Evolutionary conservation across 352 stramenopile genomes (phyloP).

Genomic region (Poterioochromonas sp.): DNA sequence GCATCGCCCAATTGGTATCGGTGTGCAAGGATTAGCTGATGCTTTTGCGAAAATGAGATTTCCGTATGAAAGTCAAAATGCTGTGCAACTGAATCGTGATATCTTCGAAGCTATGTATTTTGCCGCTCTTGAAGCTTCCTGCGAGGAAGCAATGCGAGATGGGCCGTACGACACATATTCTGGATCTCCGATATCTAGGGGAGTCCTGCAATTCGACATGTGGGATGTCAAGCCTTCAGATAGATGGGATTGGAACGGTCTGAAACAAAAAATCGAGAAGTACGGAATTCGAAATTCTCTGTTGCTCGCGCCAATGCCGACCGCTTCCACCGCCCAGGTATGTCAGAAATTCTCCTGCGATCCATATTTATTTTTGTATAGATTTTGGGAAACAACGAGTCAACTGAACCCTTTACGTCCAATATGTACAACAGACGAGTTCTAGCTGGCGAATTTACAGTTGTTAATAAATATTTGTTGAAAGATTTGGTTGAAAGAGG

Average conservation of each 20-base stretch:
- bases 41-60: constrained; percentile 92
- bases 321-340: constrained; percentile 89
- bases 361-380: background rate
- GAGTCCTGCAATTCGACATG: constrained; percentile 96
- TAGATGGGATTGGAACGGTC: constrained; percentile 85
- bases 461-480: constrained; percentile 99
- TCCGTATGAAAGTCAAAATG: constrained; percentile 84
- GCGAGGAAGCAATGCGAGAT: constrained; percentile 74
- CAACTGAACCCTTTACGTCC: constrained; percentile 91
- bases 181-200: constrained; percentile 89
- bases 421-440: constrained; percentile 99
- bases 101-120: constrained; percentile 99
- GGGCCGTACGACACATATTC: constrained; percentile 91
- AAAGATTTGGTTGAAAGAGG: constrained; percentile 87
- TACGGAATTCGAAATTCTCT: constrained; percentile 96
- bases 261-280: constrained; percentile 83
- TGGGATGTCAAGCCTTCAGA: constrained; percentile 86
- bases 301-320: constrained; percentile 97
- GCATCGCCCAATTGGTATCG: constrained; percentile 94
- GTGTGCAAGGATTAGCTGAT: constrained; percentile 95
- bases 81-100: constrained; percentile 86
- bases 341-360: background rate
- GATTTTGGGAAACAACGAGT: constrained; percentile 90
- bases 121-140: constrained; percentile 84
- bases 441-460: constrained; percentile 95